Evolutionary conservation across 257 asterid genomes (phyloP).

Genomic region (Nicotiana tabacum): DNA sequence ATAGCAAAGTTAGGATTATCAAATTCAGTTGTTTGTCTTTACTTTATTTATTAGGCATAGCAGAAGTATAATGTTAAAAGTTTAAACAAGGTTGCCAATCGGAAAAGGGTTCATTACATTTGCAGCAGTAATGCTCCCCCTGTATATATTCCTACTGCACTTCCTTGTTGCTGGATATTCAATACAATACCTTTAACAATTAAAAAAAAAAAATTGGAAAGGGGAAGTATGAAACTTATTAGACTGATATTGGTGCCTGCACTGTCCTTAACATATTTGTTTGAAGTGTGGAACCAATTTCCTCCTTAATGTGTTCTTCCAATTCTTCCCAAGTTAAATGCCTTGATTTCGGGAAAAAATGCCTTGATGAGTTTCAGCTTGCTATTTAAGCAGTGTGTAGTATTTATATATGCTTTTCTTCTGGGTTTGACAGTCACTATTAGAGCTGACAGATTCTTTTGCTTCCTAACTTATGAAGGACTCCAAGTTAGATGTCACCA

Average conservation of each 20-base stretch:
- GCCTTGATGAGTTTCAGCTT: background rate
- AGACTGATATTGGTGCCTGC: background rate
- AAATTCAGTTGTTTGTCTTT: background rate
- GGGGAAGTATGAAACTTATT: background rate
- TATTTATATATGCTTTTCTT: background rate
- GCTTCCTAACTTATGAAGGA: slow-evolving; percentile 42
- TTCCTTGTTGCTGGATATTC: too few relatives aligned
- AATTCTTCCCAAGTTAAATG: background rate
- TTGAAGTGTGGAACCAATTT: background rate
- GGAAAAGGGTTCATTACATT: too few relatives aligned
- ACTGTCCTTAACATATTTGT: background rate
- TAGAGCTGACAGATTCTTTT: background rate
- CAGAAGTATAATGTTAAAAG: background rate
- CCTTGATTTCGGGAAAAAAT: background rate
- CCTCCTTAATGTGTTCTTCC: background rate
- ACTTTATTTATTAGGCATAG: background rate
- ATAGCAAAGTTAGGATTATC: background rate
- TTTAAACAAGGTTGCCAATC: background rate
- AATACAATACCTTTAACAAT: too few relatives aligned
- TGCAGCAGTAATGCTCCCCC: too few relatives aligned
- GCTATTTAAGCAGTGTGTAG: background rate
- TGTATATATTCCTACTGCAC: too few relatives aligned
- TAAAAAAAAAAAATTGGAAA: background rate
- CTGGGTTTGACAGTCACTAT: slow-evolving; percentile 10
- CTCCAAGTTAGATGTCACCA: slow-evolving; percentile 87